Conservation (phyloP, 1,284 basidiomycete genomes). For the Erythrobasidium hasegawianum region DNA sequence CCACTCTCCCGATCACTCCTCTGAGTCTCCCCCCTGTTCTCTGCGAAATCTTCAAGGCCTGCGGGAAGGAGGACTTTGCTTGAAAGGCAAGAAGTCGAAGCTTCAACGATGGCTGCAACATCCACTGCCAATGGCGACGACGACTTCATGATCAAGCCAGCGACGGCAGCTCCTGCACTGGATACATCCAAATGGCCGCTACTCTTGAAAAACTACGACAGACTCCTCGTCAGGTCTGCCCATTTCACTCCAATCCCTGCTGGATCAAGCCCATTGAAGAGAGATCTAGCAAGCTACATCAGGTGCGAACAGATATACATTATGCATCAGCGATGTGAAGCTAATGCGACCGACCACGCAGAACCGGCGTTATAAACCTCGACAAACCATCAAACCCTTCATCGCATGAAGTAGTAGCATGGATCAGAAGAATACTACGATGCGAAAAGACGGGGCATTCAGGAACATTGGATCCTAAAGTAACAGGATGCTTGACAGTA, state of each 20-base stretch:
- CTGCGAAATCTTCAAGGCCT: too few relatives aligned
- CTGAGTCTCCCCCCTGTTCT: not conserved
- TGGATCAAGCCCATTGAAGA: constrained; percentile 66
- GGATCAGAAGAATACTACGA: constrained; percentile 91
- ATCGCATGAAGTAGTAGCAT: constrained; percentile 99
- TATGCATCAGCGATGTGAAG: too few relatives aligned
- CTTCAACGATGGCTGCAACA: not conserved
- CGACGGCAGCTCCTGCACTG: constrained; percentile 49
- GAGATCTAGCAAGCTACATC: constrained; percentile 84
- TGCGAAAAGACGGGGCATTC: constrained; percentile 98
- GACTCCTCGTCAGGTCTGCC: constrained; percentile 78
- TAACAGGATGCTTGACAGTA: constrained; percentile 97
- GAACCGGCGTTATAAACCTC: constrained; percentile 96
- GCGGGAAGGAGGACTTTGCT: too few relatives aligned
- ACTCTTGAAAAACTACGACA: constrained; percentile 96
- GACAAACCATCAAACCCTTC: constrained; percentile 99
- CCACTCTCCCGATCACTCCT: too few relatives aligned
- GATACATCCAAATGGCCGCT: constrained; percentile 98
- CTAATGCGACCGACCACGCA: constrained; percentile 51
- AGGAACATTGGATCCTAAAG: constrained; percentile 96
- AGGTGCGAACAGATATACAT: constrained; percentile 62
- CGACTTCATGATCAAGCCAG: constrained; percentile 49
- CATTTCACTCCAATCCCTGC: constrained; percentile 97
- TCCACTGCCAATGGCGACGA: too few relatives aligned
- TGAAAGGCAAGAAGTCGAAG: too few relatives aligned